These are phyloP conservation scores for Cryptococcus sp. DNA, from an alignment of 1,284 basidiomycete species.

Conservation along the genomic window DNA sequence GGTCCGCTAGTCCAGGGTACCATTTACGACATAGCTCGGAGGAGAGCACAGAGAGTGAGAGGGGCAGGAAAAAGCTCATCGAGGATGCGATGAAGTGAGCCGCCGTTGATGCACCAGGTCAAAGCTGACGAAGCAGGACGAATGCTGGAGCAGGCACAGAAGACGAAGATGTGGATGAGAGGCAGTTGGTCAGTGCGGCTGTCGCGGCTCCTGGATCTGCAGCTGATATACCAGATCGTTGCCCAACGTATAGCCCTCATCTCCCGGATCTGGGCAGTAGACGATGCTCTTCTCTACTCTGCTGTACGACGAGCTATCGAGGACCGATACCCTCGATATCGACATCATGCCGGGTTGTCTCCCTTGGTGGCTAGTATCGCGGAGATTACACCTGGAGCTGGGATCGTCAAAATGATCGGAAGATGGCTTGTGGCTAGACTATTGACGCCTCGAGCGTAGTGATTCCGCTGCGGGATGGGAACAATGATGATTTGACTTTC, in stretches of 20 bases:
- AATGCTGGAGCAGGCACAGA: background rate
- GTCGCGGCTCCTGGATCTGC: no score
- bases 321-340: conserved; percentile 33
- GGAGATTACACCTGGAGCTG: conserved; percentile 22
- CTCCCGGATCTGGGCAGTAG: conserved; percentile 35
- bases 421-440: conserved; percentile 30
- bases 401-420: conserved; percentile 24
- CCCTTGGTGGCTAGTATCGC: conserved; percentile 25
- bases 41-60: conserved; percentile 14
- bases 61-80: conserved; percentile 5
- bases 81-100: conserved; percentile 8
- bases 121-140: no score
- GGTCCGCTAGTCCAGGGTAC: background rate
- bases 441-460: conserved; percentile 14
- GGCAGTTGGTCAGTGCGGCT: background rate
- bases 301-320: conserved; percentile 38
- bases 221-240: background rate
- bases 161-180: background rate
- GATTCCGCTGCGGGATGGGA: background rate
- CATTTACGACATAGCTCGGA: conserved; percentile 19
- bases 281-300: conserved; percentile 40
- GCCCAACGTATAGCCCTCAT: conserved; percentile 20
- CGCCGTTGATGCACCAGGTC: background rate
- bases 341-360: conserved; percentile 34
- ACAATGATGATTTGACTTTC: no score